Conservation (phyloP, 192 early-diverging fungal species). For the Mortierella alpina region DNA sequence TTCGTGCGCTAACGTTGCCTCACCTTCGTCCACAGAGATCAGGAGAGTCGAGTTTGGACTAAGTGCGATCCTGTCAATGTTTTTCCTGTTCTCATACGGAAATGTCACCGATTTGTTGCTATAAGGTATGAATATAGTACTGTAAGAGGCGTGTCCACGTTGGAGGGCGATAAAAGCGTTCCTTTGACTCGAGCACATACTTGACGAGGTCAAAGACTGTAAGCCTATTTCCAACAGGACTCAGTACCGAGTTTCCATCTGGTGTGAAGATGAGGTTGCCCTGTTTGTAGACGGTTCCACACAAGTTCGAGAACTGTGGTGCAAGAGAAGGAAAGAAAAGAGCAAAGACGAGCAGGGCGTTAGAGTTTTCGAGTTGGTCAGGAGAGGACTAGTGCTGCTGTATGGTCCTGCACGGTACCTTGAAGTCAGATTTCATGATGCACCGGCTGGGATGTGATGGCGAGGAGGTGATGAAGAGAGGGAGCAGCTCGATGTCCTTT, state of each 20-base stretch:
- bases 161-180: background rate
- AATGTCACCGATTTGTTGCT: conserved; percentile 93
- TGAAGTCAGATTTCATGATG: conserved; percentile 60
- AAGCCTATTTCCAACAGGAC: conserved; percentile 96
- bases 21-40: conserved; percentile 92
- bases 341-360: background rate
- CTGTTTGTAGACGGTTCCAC: conserved; percentile 95
- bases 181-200: conserved; percentile 57
- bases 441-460: background rate
- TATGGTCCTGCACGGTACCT: conserved; percentile 6
- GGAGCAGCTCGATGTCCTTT: background rate
- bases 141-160: no score
- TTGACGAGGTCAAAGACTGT: conserved; percentile 96
- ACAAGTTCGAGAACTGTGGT: conserved; percentile 92
- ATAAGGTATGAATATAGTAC: background rate
- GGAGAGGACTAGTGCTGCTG: background rate
- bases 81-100: conserved; percentile 93
- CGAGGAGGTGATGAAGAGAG: background rate
- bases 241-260: conserved; percentile 92
- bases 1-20: background rate
- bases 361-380: conserved; percentile 3
- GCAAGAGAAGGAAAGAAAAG: conserved; percentile 22
- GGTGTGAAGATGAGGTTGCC: conserved; percentile 97
- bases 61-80: conserved; percentile 89
- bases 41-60: conserved; percentile 91